These are phyloP conservation scores for Rosellinia necatrix DNA, from an alignment of 2,329 filamentous ascomycete genomes.

Conservation along the genomic window DNA sequence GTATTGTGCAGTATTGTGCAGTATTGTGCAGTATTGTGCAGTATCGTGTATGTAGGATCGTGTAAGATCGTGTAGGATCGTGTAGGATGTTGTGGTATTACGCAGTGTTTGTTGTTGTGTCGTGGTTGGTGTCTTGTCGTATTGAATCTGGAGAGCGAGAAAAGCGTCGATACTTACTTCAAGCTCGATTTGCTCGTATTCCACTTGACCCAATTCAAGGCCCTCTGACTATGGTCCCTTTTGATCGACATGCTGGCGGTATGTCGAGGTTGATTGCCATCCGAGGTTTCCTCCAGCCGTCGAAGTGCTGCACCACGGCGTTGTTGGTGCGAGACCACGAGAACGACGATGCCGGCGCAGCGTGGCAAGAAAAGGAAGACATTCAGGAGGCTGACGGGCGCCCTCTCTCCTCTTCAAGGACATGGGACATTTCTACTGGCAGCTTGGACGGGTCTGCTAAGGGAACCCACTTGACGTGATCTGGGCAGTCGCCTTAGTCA, in stretches of 20 bases:
- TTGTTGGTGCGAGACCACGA: not conserved
- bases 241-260: conserved; percentile 25
- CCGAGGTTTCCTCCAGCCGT: not conserved
- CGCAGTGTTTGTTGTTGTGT: no score
- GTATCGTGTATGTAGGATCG: no score
- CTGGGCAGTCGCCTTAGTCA: no score
- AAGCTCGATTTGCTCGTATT: conserved; percentile 26
- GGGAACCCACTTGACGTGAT: conserved; percentile 15
- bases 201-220: conserved; percentile 31
- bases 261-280: not conserved
- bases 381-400: conserved; percentile 23
- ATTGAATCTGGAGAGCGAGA: not conserved
- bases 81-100: no score
- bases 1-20: no score
- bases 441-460: not conserved
- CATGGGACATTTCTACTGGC: no score
- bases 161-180: conserved; percentile 16
- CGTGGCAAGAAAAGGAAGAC: not conserved
- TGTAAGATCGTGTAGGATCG: no score
- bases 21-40: no score
- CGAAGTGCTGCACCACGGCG: not conserved
- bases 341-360: not conserved
- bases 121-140: no score
- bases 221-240: conserved; percentile 31
- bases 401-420: not conserved